Evolutionary conservation across 2,329 filamentous ascomycete species (phyloP).

Genomic region (Cordyceps tenuipes): DNA sequence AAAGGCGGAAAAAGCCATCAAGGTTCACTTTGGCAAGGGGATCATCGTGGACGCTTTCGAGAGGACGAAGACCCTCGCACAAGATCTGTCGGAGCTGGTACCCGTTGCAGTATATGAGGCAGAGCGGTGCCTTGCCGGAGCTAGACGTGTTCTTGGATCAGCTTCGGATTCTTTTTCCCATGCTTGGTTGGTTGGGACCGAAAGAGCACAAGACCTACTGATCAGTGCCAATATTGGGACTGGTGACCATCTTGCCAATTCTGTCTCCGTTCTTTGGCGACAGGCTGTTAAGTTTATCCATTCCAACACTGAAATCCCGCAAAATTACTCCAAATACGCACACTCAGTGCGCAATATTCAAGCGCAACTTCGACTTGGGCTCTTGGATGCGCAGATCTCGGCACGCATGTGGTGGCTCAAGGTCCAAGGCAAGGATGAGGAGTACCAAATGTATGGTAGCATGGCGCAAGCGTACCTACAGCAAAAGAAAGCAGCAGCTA

Average conservation of each 20-base stretch:
- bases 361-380: slow-evolving; percentile 33
- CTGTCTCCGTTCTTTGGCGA: not conserved
- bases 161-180: slow-evolving; percentile 22
- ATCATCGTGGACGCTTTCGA: slow-evolving; percentile 37
- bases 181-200: not conserved
- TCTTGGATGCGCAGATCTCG: slow-evolving; percentile 46
- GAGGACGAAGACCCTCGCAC: slow-evolving; percentile 34
- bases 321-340: slow-evolving; percentile 16
- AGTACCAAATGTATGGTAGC: slow-evolving; percentile 36
- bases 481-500: slow-evolving; percentile 26
- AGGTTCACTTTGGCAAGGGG: slow-evolving; percentile 49
- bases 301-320: not conserved
- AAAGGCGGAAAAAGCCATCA: slow-evolving; percentile 52
- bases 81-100: slow-evolving; percentile 31
- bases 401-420: slow-evolving; percentile 51
- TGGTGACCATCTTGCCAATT: not conserved
- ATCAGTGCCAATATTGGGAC: not conserved
- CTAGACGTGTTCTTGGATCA: slow-evolving; percentile 23
- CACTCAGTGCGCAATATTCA: slow-evolving; percentile 15
- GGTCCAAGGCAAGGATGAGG: slow-evolving; percentile 39
- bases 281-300: not conserved
- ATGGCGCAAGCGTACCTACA: slow-evolving; percentile 38
- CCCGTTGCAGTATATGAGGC: slow-evolving; percentile 32
- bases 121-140: slow-evolving; percentile 28
- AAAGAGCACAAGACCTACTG: not conserved